These are phyloP conservation scores for Ramaria sp. DNA, from an alignment of 768 basidiomycete genomes.

Conservation along the genomic window DNA sequence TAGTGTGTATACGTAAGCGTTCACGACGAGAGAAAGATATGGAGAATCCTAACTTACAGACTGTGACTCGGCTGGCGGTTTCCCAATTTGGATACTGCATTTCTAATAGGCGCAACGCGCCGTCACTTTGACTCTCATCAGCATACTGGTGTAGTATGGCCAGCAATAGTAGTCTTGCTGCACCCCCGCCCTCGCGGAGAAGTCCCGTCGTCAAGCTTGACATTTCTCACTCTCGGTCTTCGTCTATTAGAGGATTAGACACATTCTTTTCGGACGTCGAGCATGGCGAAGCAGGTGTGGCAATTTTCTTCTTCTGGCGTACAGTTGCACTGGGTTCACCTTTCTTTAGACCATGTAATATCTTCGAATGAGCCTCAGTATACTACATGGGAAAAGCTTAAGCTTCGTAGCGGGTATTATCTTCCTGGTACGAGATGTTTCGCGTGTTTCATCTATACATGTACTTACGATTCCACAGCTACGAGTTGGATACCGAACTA, in stretches of 20 bases:
- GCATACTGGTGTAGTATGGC: not conserved
- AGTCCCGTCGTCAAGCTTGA: not conserved
- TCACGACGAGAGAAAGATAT: not conserved
- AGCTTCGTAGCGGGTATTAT: conserved; percentile 7
- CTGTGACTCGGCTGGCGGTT: conserved; percentile 1
- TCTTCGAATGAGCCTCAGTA: not conserved
- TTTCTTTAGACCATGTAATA: not conserved
- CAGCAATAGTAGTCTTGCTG: not conserved
- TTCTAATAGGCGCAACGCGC: not conserved
- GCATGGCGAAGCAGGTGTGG: not conserved
- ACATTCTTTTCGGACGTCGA: not conserved
- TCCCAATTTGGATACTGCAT: not conserved
- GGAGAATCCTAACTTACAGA: not conserved
- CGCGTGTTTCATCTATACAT: not conserved
- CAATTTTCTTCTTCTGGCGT: not conserved
- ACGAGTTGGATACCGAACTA: conserved; percentile 73
- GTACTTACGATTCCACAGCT: not conserved
- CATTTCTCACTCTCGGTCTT: not conserved
- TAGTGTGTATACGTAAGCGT: not conserved
- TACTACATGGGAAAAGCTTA: conserved; percentile 1
- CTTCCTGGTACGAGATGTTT: not conserved
- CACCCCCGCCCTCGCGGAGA: not conserved
- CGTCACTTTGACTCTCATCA: too few relatives aligned
- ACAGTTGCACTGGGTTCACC: not conserved
- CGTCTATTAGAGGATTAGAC: conserved; percentile 5